Percentiles rank a stretch among this genome's conserved stretches.
These are phyloP conservation scores for Anacardium occidentale DNA, from an alignment of 345 rosid species.

Conservation along the genomic window DNA sequence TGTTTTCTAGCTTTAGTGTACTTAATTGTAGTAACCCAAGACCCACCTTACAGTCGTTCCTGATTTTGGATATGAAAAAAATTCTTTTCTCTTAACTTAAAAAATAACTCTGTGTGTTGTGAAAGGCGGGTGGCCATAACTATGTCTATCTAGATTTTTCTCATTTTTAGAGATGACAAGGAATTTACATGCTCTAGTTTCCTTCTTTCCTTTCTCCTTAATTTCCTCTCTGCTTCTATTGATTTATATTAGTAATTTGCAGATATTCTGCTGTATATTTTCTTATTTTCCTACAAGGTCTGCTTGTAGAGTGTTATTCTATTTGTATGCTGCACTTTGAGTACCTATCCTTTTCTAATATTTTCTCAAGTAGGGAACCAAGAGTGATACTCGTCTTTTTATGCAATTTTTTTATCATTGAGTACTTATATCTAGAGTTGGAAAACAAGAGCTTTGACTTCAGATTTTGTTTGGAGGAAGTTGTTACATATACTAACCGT, in stretches of 20 bases:
- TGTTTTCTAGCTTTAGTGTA: too few relatives aligned
- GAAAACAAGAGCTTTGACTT: background rate
- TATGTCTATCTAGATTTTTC: background rate
- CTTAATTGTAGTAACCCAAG: too few relatives aligned
- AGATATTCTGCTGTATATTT: background rate
- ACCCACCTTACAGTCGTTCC: too few relatives aligned
- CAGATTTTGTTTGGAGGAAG: background rate
- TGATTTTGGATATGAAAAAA: too few relatives aligned
- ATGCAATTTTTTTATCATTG: background rate
- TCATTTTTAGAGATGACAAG: background rate
- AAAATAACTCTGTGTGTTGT: background rate
- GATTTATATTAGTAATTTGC: background rate
- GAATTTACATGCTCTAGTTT: background rate
- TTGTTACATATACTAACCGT: constrained; percentile 12
- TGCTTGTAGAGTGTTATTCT: background rate
- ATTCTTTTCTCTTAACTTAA: background rate
- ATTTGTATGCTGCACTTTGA: background rate
- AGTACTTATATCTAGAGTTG: background rate
- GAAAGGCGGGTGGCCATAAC: background rate
- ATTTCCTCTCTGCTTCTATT: background rate
- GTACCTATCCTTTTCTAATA: background rate
- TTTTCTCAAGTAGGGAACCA: constrained; percentile 7
- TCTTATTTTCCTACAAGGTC: constrained; percentile 2
- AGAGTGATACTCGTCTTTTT: constrained; percentile 12
- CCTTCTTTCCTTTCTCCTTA: background rate